Evolutionary conservation across 768 basidiomycete genomes (phyloP), one percentile per base, ranked within the genome.

Genomic region (Panellus pusillus): DNA sequence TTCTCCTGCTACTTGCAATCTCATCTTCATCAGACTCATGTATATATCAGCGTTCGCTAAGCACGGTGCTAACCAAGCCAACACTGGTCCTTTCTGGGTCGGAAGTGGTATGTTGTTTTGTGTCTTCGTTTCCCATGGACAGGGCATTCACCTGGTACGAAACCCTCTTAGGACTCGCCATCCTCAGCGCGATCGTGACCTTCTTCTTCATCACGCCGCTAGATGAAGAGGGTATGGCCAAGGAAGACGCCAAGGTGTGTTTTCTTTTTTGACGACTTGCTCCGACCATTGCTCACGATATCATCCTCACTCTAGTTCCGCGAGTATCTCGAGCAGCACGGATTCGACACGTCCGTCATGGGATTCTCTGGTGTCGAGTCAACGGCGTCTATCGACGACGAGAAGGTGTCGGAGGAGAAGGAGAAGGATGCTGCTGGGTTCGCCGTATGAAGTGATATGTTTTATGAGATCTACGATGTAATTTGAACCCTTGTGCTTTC

Each of bases 71-170:
- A 60, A 47, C 12, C 70, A 79, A 20, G 88, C 86, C 45, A 86
- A 88, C 65, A 93, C 92, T 0, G 91, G 91, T 17, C 91, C 91
- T 13, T 93, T 93, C 80, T 92, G 87, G 89, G 68, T 93, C 57
- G 91, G 79, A n/a, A 89, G 88, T 60, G 87, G 85, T 76, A 60
- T 18, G 73, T 63, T 11, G 42, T 7, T 20, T 24, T 6, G 6
- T 24, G 24, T 24, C 24, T 17, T 12, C 29, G 32, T 14, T 35
- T 35, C 11, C 24, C 36, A 12, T 28, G 5, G 12, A 29, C 29
- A 39, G 38, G 27, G 15, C 19, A 29, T 48, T 15, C 54, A 47
- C 50, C 52, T 60, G n/a, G n/a, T 55, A 14, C 31, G 38, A 9
- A 28, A 20, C 44, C 29, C 18, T 8, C 8, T 58, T 63, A 72